Percentiles rank a stretch among this genome's conserved stretches.
phyloP scores from a whole-genome alignment of 352 stramenopile species.

The Pythium dissotocum region DNA sequence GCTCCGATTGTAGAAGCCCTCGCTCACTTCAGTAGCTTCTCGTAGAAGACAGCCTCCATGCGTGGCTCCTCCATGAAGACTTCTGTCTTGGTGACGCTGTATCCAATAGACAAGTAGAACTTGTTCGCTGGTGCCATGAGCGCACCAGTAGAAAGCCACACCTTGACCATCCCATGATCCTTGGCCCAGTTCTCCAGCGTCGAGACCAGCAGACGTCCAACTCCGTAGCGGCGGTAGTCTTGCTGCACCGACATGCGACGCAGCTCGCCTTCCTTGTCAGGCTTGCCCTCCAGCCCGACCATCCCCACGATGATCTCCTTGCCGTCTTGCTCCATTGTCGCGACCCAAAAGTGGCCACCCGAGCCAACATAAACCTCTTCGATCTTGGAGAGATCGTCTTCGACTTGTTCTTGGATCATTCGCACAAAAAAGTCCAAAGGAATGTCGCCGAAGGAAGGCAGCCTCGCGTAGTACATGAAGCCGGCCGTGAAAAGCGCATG shows the following conservation, averaged over 20 bases:
- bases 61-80: too few species aligned
- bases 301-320: conserved; percentile 28
- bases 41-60: too few species aligned
- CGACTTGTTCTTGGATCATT: background rate
- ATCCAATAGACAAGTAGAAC: too few species aligned
- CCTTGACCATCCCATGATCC: too few species aligned
- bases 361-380: conserved; percentile 36
- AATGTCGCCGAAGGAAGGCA: background rate
- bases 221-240: too few species aligned
- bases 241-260: conserved; percentile 53
- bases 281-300: conserved; percentile 31
- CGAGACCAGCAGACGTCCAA: too few species aligned
- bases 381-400: conserved; percentile 37
- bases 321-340: conserved; percentile 11
- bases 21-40: too few species aligned
- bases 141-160: too few species aligned
- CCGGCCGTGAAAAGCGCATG: conserved; percentile 28
- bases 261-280: conserved; percentile 28
- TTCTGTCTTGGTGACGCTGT: too few species aligned
- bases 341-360: conserved; percentile 22
- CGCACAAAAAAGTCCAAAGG: background rate
- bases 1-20: too few species aligned
- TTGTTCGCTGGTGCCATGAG: too few species aligned
- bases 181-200: too few species aligned
- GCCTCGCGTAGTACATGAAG: conserved; percentile 20